Evolutionary conservation across 208 protist species (phyloP).

Genomic region (Crithidia fasciculata): DNA sequence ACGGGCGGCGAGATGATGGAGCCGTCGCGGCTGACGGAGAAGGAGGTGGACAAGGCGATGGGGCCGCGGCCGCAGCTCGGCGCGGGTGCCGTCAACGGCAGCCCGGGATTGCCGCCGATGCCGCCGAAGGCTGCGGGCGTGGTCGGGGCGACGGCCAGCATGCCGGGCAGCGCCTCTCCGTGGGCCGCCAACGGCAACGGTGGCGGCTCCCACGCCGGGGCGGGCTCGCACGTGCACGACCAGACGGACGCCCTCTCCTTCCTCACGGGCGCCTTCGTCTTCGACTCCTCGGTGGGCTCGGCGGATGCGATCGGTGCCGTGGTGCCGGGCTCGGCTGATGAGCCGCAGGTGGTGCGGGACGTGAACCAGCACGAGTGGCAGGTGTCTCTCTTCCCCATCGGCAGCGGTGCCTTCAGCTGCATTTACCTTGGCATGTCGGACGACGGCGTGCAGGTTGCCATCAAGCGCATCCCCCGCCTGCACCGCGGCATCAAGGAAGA

Average conservation of each 20-base stretch:
- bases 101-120: conserved; percentile 14
- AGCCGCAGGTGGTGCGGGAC: conserved; percentile 64
- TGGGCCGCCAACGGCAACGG: neutral
- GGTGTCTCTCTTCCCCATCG: conserved; percentile 65
- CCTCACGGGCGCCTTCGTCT: conserved; percentile 34
- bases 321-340: conserved; percentile 28
- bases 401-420: conserved; percentile 68
- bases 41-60: conserved; percentile 25
- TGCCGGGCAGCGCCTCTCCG: conserved; percentile 17
- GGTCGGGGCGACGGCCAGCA: conserved; percentile 13
- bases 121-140: neutral
- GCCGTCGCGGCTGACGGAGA: conserved; percentile 28
- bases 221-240: conserved; percentile 9
- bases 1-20: conserved; percentile 23
- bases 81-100: neutral
- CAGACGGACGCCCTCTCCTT: conserved; percentile 26
- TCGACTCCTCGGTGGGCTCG: conserved; percentile 25
- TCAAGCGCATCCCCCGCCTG: conserved; percentile 77
- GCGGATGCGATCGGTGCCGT: conserved; percentile 24
- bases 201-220: conserved; percentile 11
- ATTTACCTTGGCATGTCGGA: conserved; percentile 79
- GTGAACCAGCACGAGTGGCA: conserved; percentile 64
- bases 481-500: conserved; percentile 69
- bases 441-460: conserved; percentile 78
- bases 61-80: conserved; percentile 14